Conservation (phyloP, 1,284 basidiomycete genomes). For the Trametes sp. region DNA sequence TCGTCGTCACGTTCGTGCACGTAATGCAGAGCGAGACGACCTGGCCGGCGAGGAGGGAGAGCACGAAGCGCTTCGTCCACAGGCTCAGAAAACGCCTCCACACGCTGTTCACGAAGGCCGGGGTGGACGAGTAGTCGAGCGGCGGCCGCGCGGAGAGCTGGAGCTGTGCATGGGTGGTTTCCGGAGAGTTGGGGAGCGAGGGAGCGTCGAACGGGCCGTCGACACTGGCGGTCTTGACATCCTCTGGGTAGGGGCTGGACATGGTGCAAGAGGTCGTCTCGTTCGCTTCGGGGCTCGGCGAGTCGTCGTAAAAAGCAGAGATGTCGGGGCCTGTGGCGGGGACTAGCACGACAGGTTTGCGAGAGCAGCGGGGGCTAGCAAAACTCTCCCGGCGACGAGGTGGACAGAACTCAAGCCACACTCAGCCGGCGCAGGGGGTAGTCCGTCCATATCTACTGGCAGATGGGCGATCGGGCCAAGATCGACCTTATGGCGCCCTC, state of each 20-base stretch:
- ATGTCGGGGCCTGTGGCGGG: slow-evolving; percentile 1
- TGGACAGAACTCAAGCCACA: slow-evolving; percentile 20
- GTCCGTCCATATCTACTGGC: neutral
- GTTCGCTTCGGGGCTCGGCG: neutral
- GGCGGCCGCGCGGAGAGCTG: slow-evolving; percentile 46
- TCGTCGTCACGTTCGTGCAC: slow-evolving; percentile 84
- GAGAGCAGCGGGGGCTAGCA: slow-evolving; percentile 10
- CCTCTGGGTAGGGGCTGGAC: slow-evolving; percentile 18
- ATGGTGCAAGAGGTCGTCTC: slow-evolving; percentile 11
- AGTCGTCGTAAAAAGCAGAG: neutral
- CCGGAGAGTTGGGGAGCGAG: slow-evolving; percentile 2
- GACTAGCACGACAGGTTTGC: slow-evolving; percentile 9
- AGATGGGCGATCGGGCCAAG: slow-evolving; percentile 5
- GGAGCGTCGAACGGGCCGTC: slow-evolving; percentile 11
- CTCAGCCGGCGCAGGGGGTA: neutral
- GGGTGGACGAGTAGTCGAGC: slow-evolving; percentile 67
- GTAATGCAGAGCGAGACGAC: slow-evolving; percentile 86
- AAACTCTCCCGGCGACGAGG: slow-evolving; percentile 1
- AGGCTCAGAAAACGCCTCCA: slow-evolving; percentile 69
- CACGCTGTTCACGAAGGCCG: slow-evolving; percentile 59
- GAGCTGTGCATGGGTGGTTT: neutral
- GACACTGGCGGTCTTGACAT: slow-evolving; percentile 9
- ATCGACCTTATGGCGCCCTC: slow-evolving; percentile 3
- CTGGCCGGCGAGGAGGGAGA: slow-evolving; percentile 79
- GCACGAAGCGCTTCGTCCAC: slow-evolving; percentile 75